Evolutionary conservation across 345 rosid species (phyloP).

Genomic region (Trapa incisa): DNA sequence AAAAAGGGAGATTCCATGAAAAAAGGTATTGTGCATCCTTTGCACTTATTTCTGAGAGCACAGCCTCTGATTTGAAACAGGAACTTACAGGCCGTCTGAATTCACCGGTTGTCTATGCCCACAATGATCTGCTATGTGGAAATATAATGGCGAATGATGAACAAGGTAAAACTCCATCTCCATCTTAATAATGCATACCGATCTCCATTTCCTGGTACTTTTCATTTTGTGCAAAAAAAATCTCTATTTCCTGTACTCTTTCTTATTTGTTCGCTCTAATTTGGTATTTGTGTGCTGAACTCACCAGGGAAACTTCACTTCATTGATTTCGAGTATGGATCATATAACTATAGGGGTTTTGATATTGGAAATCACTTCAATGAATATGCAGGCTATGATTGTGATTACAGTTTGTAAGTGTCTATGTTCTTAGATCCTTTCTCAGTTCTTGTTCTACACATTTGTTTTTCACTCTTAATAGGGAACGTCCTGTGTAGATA

Average conservation of each 20-base stretch:
- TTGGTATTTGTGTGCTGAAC: background rate
- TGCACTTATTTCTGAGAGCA: too few relatives aligned
- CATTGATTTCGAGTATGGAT: constrained; percentile 91
- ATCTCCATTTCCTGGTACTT: background rate
- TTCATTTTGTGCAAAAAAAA: too few relatives aligned
- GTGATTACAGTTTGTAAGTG: constrained; percentile 74
- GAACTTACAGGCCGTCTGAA: constrained; percentile 61
- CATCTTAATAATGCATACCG: background rate
- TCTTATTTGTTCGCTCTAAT: too few relatives aligned
- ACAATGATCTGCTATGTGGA: constrained; percentile 91
- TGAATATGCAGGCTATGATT: constrained; percentile 92
- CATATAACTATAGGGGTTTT: constrained; percentile 84
- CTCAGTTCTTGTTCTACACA: background rate
- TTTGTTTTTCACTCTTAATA: constrained; percentile 5
- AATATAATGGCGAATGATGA: constrained; percentile 81
- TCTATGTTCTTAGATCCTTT: constrained; percentile 5
- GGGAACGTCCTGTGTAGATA: constrained; percentile 30
- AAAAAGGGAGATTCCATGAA: too few relatives aligned
- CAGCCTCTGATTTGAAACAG: constrained; percentile 44
- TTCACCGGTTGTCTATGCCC: constrained; percentile 81
- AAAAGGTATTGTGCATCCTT: background rate
- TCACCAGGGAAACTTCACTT: constrained; percentile 62
- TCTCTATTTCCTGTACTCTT: too few relatives aligned
- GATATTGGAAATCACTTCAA: constrained; percentile 95
- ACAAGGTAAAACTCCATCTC: constrained; percentile 34